These are phyloP conservation scores for Trichophyton equinum DNA, from an alignment of 2,329 filamentous ascomycete genomes.

Conservation along the genomic window DNA sequence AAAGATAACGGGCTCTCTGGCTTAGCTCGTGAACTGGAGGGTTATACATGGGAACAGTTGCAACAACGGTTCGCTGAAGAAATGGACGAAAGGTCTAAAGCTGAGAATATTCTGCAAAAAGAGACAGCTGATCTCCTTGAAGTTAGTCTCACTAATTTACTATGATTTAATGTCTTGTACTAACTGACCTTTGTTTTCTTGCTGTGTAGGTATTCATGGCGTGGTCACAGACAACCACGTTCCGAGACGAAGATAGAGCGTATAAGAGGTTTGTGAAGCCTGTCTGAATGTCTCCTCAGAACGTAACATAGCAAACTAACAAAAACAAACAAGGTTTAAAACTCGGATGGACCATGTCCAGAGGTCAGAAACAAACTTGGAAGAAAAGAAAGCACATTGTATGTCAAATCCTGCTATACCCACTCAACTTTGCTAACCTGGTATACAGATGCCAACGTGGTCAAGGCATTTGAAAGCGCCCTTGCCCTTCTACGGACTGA, in stretches of 20 bases:
- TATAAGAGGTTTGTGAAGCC: constrained; percentile 51
- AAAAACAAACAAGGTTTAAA: constrained; percentile 42
- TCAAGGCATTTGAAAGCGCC: constrained; percentile 38
- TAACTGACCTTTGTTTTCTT: not conserved
- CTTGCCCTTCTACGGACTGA: constrained; percentile 27
- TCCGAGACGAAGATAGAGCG: constrained; percentile 63
- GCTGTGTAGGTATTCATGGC: constrained; percentile 56
- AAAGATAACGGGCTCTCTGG: not conserved
- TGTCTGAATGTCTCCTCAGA: not conserved
- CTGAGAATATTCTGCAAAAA: constrained; percentile 53
- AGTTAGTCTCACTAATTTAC: constrained; percentile 27
- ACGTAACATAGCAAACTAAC: not conserved
- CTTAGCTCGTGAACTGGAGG: constrained; percentile 27
- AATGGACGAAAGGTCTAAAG: constrained; percentile 48
- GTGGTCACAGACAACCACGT: constrained; percentile 62
- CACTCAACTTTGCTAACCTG: not conserved
- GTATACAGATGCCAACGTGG: constrained; percentile 30
- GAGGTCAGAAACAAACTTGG: constrained; percentile 57
- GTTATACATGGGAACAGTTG: constrained; percentile 69
- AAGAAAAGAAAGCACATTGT: constrained; percentile 71
- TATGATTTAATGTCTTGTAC: not conserved
- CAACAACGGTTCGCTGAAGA: constrained; percentile 55
- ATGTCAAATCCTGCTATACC: constrained; percentile 27
- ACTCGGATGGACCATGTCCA: constrained; percentile 68
- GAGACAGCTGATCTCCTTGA: constrained; percentile 57